Percentiles rank a stretch among this genome's conserved stretches.
Evolutionary conservation across 306 rosid genomes (phyloP).

Genomic region (Trifolium repens): DNA sequence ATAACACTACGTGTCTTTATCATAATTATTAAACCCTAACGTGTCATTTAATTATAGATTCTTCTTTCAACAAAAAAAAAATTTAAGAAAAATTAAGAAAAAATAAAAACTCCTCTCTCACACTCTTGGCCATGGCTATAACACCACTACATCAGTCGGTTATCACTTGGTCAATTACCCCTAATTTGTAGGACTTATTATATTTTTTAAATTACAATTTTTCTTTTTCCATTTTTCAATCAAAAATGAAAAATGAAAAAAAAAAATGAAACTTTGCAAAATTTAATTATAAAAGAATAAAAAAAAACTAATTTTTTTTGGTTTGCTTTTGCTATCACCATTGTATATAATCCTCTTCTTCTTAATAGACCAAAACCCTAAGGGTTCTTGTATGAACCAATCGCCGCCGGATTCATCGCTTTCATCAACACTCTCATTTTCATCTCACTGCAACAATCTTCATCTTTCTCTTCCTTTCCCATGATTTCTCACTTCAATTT

Average conservation of each 20-base stretch:
- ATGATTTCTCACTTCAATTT: background rate
- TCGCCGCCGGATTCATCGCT: slow-evolving; percentile 77
- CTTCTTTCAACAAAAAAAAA: slow-evolving; percentile 3
- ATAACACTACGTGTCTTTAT: slow-evolving; percentile 40
- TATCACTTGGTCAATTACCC: slow-evolving; percentile 69
- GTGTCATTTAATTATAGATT: slow-evolving; percentile 36
- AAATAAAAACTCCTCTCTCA: background rate
- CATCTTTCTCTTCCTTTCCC: slow-evolving; percentile 6
- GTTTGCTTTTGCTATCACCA: slow-evolving; percentile 24
- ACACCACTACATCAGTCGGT: slow-evolving; percentile 45
- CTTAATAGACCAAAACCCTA: slow-evolving; percentile 73
- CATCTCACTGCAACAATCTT: slow-evolving; percentile 20
- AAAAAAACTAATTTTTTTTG: background rate
- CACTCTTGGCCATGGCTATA: background rate
- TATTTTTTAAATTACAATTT: background rate
- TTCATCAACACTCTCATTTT: slow-evolving; percentile 24
- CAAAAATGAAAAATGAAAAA: background rate
- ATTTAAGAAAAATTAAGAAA: background rate
- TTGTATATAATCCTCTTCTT: slow-evolving; percentile 67
- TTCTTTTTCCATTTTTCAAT: too few relatives aligned
- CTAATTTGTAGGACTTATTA: slow-evolving; percentile 43
- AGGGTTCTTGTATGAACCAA: slow-evolving; percentile 71
- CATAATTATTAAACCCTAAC: slow-evolving; percentile 24
- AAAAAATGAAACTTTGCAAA: background rate
- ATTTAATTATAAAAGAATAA: background rate